Conservation (phyloP, 805 yeast species). For the Candida suzukii region DNA sequence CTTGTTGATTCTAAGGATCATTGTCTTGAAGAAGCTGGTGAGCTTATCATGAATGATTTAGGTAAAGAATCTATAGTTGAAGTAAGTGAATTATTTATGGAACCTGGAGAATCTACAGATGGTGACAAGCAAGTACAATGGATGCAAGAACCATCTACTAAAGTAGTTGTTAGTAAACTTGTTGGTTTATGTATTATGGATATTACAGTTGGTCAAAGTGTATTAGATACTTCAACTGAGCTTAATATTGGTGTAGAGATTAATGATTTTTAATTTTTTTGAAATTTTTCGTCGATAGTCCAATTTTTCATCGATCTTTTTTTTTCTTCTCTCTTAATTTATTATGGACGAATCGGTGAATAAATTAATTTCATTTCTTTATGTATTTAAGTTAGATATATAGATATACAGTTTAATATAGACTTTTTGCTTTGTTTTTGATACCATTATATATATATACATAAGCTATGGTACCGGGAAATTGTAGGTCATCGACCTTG, state of each 20-base stretch:
- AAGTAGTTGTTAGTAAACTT: slow-evolving; percentile 41
- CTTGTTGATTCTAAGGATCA: slow-evolving; percentile 57
- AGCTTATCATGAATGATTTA: slow-evolving; percentile 42
- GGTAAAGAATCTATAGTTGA: slow-evolving; percentile 35
- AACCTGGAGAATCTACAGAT: background rate
- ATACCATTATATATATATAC: too few relatives aligned
- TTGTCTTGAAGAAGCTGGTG: slow-evolving; percentile 57
- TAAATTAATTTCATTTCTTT: too few relatives aligned
- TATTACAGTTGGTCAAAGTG: slow-evolving; percentile 39
- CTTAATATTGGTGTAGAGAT: slow-evolving; percentile 23
- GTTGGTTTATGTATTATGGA: slow-evolving; percentile 67
- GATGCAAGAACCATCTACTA: slow-evolving; percentile 10
- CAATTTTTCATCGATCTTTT: background rate
- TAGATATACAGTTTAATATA: too few relatives aligned
- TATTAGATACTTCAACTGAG: slow-evolving; percentile 25
- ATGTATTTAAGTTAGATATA: too few relatives aligned
- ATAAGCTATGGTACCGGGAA: too few relatives aligned
- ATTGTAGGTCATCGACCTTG: too few relatives aligned
- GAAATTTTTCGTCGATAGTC: background rate
- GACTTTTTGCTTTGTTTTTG: too few relatives aligned
- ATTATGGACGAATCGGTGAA: too few relatives aligned
- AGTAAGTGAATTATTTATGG: slow-evolving; percentile 31
- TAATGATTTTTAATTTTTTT: slow-evolving; percentile 21
- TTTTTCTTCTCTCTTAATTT: too few relatives aligned
- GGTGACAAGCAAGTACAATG: slow-evolving; percentile 6